Conservation (phyloP, 352 stramenopile genomes). For the Phytopythium cucurbitacearum region DNA sequence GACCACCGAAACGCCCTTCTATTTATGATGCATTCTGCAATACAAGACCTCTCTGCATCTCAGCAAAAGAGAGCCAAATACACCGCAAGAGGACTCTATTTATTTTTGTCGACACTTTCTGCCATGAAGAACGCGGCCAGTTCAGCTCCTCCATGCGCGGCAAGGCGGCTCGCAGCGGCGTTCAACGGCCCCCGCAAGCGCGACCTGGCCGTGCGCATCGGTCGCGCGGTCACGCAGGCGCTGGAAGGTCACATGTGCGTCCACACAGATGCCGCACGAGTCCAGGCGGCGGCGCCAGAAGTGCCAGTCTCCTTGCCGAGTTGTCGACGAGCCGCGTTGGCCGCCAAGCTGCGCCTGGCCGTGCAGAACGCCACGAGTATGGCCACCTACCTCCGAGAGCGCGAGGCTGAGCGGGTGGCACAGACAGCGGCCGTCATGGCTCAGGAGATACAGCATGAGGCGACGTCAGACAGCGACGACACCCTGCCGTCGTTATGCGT, state of each 20-base stretch:
- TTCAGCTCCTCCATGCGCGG: background rate
- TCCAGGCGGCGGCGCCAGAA: background rate
- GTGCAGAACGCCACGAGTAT: conserved; percentile 21
- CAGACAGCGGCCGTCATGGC: background rate
- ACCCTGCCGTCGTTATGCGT: conserved; percentile 16
- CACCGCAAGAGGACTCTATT: no score
- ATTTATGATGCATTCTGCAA: conserved; percentile 3
- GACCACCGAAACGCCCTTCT: conserved; percentile 12
- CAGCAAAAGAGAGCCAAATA: no score
- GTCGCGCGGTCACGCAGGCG: background rate
- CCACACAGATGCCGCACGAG: background rate
- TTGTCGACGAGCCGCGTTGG: conserved; percentile 10
- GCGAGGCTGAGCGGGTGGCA: background rate
- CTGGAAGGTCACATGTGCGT: background rate
- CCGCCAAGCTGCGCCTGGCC: conserved; percentile 23
- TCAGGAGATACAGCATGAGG: background rate
- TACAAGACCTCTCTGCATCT: no score
- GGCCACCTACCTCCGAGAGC: conserved; percentile 15
- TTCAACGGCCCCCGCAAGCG: background rate
- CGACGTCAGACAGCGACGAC: background rate
- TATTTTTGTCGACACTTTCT: no score
- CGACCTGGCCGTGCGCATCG: background rate
- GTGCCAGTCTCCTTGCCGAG: background rate
- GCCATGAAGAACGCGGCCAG: background rate
- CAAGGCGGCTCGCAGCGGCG: background rate